These are phyloP conservation scores for Penicillium sp. DNA, from an alignment of 2,329 filamentous ascomycete genomes.

Conservation along the genomic window DNA sequence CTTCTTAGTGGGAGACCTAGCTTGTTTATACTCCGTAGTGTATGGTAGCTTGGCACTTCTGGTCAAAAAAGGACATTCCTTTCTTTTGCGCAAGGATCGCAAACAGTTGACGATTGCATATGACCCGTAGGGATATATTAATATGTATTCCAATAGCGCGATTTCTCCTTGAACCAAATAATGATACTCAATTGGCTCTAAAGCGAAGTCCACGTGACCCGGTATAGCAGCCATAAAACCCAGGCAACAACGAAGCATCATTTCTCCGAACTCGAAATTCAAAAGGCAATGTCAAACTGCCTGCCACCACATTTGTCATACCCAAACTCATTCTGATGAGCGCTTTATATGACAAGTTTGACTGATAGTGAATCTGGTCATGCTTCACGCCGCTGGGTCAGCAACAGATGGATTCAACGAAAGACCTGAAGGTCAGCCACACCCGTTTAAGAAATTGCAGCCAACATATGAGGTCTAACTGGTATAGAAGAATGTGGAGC, in stretches of 20 bases:
- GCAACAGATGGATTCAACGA: neutral
- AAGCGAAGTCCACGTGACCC: neutral
- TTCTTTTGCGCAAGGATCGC: too few species aligned
- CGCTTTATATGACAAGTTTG: neutral
- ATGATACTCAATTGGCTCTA: neutral
- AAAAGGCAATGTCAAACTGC: neutral
- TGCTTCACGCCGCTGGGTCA: neutral
- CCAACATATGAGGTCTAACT: conserved; percentile 5
- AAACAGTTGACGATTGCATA: too few species aligned
- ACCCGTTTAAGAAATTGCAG: neutral
- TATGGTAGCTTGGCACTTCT: too few species aligned
- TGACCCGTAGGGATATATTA: too few species aligned
- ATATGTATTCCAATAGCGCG: too few species aligned
- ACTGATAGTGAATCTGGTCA: neutral
- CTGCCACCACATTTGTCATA: neutral
- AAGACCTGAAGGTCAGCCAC: conserved; percentile 14
- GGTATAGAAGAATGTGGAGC: conserved; percentile 24
- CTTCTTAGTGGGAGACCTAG: too few species aligned
- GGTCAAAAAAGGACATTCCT: too few species aligned
- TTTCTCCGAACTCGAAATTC: neutral
- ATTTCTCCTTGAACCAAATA: too few species aligned
- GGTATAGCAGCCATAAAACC: neutral
- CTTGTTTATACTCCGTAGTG: too few species aligned
- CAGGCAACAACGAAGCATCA: neutral
- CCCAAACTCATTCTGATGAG: neutral